Evolutionary conservation across 2,329 filamentous ascomycete genomes (phyloP), one percentile per base, ranked within the genome.

Genomic region (Beauveria asiatica): DNA sequence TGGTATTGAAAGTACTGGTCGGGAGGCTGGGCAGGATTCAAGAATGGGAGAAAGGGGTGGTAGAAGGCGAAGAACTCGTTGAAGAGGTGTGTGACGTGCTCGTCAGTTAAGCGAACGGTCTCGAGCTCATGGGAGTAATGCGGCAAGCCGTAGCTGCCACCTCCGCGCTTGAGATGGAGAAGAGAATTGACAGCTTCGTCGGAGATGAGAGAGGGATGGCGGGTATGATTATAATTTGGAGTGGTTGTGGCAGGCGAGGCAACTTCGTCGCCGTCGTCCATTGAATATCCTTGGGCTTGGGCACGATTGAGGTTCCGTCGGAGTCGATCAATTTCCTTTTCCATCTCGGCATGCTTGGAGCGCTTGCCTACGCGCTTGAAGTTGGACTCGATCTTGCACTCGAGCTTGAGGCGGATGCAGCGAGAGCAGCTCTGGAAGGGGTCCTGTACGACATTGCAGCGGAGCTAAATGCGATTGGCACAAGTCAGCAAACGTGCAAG

Each of bases 301-400:
- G 86, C 85, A 64, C 80, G 78, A 60, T 82, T 76, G 63, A 89
- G 78, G 67, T 79, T 83, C 50, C 84, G 81, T 56, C 85, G 82
- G 65, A 88, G 74, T 63, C 79, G 83, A 61, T 90, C 87, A 68
- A 92, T 89, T 73, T 92, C 88, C 74, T 86, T 88, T 70, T 91
- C 89, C 88, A 92, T 92, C 74, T 92, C 89, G 68, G 89, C 89
- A 73, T 93, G 89, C 71, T 90, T 89, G 64, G 85, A 89, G 46
- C 89, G 83, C 77, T 94, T 94, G 64, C 89, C 88, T 19, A 92
- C 80, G 66, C 89, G 86, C 80, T 92, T 92, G 76, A 93, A 93
- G 73, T 92, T 91, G 68, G 88, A 89, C 73, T 93, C 89, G 73
- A 94, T 93, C 73, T 90, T 90, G 79, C 90, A 94, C 63, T 87